Percentiles rank a stretch among this genome's conserved stretches.
Conservation (phyloP, 495 filamentous ascomycete species). For the Glutinoglossum americanum region DNA sequence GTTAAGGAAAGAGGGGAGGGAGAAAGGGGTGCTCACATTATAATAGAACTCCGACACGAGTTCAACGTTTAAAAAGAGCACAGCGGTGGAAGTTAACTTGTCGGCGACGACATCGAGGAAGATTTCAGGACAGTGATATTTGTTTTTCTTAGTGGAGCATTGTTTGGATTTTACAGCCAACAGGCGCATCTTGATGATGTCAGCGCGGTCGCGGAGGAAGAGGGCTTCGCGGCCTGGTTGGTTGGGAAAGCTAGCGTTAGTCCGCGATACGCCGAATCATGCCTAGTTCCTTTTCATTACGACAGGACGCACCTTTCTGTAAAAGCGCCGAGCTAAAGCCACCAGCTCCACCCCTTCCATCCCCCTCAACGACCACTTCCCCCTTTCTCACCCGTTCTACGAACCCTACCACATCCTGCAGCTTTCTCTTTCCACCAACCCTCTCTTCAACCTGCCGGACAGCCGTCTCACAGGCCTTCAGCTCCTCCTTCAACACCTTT, state of each 20-base stretch:
- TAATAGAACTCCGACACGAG: constrained; percentile 93
- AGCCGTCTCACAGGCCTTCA: constrained; percentile 61
- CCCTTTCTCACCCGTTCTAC: constrained; percentile 75
- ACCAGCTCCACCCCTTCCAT: constrained; percentile 65
- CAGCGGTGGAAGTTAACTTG: constrained; percentile 83
- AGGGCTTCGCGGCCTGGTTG: constrained; percentile 64
- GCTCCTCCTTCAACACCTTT: constrained; percentile 58
- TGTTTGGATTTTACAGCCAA: constrained; percentile 69
- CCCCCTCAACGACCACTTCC: constrained; percentile 61
- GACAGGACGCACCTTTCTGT: constrained; percentile 36
- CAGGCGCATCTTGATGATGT: constrained; percentile 77
- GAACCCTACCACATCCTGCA: constrained; percentile 77
- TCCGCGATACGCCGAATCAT: neutral
- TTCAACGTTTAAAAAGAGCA: constrained; percentile 95
- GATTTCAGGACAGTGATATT: constrained; percentile 91
- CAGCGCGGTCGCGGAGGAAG: constrained; percentile 78
- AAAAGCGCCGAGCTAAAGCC: constrained; percentile 75
- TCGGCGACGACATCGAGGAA: constrained; percentile 94
- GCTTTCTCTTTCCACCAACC: constrained; percentile 60
- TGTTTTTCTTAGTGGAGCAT: constrained; percentile 60
- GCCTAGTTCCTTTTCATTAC: neutral
- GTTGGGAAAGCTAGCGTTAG: neutral
- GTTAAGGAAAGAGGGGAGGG: neutral
- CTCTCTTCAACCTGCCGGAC: constrained; percentile 48
- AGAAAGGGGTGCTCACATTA: constrained; percentile 23